Percentiles rank a stretch among this genome's conserved stretches.
Evolutionary conservation across 1,284 basidiomycete genomes (phyloP).

Genomic region (Leccinum insolens): DNA sequence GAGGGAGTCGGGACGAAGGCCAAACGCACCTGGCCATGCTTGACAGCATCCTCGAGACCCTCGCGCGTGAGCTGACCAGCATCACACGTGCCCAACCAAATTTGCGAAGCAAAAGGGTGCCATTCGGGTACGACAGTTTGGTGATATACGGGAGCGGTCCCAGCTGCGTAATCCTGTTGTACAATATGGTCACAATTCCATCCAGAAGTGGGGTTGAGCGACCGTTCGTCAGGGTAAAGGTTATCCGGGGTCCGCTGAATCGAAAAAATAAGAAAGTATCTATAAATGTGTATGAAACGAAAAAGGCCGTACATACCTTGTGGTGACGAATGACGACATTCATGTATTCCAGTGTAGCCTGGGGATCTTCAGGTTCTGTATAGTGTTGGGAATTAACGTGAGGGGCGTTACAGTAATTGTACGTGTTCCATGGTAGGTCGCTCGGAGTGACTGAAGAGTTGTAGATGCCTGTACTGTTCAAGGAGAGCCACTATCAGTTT

Average conservation of each 20-base stretch:
- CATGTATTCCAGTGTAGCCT: slow-evolving; percentile 40
- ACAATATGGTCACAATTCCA: slow-evolving; percentile 46
- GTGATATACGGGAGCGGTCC: slow-evolving; percentile 42
- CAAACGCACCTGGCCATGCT: slow-evolving; percentile 47
- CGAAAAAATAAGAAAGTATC: too few species aligned
- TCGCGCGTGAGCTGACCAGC: slow-evolving; percentile 53
- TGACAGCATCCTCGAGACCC: slow-evolving; percentile 49
- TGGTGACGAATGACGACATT: slow-evolving; percentile 51
- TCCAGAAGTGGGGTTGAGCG: slow-evolving; percentile 42
- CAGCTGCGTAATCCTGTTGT: slow-evolving; percentile 40
- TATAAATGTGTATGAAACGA: not conserved
- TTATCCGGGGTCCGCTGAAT: slow-evolving; percentile 32
- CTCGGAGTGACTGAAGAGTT: slow-evolving; percentile 45
- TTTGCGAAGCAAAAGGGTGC: slow-evolving; percentile 50
- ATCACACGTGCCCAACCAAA: slow-evolving; percentile 62
- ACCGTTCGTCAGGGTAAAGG: slow-evolving; percentile 49
- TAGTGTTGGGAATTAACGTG: slow-evolving; percentile 48
- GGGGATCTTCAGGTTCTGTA: slow-evolving; percentile 26
- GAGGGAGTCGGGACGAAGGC: not conserved
- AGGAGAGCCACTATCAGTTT: slow-evolving; percentile 11
- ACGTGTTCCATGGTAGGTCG: slow-evolving; percentile 49
- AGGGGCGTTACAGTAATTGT: slow-evolving; percentile 59
- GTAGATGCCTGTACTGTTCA: slow-evolving; percentile 34
- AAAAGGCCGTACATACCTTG: slow-evolving; percentile 37
- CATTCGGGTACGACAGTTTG: slow-evolving; percentile 40